Evolutionary conservation across 2,329 filamentous ascomycete species (phyloP), one percentile per base, ranked within the genome.

Genomic region (Fusarium subtropicale): DNA sequence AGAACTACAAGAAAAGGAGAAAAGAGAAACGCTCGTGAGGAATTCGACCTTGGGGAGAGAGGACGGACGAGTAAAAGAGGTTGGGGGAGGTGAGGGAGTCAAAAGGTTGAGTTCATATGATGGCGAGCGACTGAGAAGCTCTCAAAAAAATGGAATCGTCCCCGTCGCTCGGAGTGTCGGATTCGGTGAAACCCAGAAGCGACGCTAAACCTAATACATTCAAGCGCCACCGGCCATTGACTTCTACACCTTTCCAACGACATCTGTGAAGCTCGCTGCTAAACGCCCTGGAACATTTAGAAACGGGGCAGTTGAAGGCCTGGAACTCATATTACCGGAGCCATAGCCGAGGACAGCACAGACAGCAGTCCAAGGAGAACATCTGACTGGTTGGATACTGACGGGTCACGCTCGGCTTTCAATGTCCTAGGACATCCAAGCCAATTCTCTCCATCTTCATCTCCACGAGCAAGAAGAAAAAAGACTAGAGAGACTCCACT

Each of bases 181-280:
- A 59, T 79, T 80, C 80, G 80, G 79, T 73, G 79, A 81, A 81
- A 81, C 74, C 71, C 73, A 76, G 73, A 48, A 65, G 34, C 18
- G 57, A 68, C 66, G 72, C 78, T 80, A 81, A 69, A 5, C 78
- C 71, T 0, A 51, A 74, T 69, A 2, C 1, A 72, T 72, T 13
- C 56, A 82, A 77, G 81, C 67, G 72, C 50, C 34, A 22, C 52
- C 34, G 41, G 64, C 60, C 69, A 56, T 62, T 59, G 57, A 66
- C 71, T 80, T 81, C 79, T 72, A 81, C 74, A 66, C 68, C 75
- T 74, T 81, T 81, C 79, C 76, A 80, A 74, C 77, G 71, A 74
- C 69, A 68, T 80, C 78, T 46, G 67, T 57, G 68, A 71, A 39
- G 24, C 55, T 71, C 63, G 48, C 48, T 64, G 38, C 50, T 50